A percentile compares a stretch with the other conserved stretches of the same genome.
These are phyloP conservation scores for Calocybe gambosa DNA, from an alignment of 1,284 basidiomycete genomes.

Conservation along the genomic window DNA sequence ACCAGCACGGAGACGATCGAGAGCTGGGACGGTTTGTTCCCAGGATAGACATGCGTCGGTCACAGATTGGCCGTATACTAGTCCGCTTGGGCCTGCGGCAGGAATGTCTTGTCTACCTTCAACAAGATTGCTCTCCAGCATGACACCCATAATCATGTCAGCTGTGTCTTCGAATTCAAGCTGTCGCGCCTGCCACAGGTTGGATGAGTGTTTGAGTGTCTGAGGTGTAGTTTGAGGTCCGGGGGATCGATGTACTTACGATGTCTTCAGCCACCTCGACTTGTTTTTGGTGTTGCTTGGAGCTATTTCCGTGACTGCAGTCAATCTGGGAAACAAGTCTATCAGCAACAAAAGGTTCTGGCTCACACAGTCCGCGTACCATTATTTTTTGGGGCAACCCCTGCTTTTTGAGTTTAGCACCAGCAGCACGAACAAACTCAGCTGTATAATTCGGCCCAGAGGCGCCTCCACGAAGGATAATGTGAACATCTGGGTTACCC, in stretches of 20 bases:
- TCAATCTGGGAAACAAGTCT: slow-evolving; percentile 56
- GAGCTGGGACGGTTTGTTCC: slow-evolving; percentile 76
- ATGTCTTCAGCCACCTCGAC: slow-evolving; percentile 82
- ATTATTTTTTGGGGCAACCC: slow-evolving; percentile 78
- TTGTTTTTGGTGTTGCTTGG: slow-evolving; percentile 83
- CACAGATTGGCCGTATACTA: slow-evolving; percentile 87
- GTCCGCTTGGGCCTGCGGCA: slow-evolving; percentile 63
- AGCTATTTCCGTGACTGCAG: slow-evolving; percentile 93
- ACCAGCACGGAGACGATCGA: slow-evolving; percentile 78
- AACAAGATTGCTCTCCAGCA: slow-evolving; percentile 94
- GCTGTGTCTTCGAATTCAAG: slow-evolving; percentile 67
- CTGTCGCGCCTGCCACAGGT: slow-evolving; percentile 54
- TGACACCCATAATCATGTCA: slow-evolving; percentile 86
- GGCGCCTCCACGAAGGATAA: slow-evolving; percentile 85
- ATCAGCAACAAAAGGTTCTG: background rate
- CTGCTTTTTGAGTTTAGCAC: slow-evolving; percentile 74
- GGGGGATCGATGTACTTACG: slow-evolving; percentile 36
- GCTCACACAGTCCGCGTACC: slow-evolving; percentile 39
- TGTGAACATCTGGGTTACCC: slow-evolving; percentile 87
- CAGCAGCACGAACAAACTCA: slow-evolving; percentile 74
- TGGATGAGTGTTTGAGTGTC: slow-evolving; percentile 1
- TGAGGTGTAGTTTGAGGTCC: background rate
- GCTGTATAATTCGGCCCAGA: slow-evolving; percentile 83
- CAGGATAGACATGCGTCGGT: slow-evolving; percentile 90
- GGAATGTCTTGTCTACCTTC: slow-evolving; percentile 89